Evolutionary conservation across 2,329 filamentous ascomycete genomes (phyloP).

Genomic region (Hymenoscyphus repandus): DNA sequence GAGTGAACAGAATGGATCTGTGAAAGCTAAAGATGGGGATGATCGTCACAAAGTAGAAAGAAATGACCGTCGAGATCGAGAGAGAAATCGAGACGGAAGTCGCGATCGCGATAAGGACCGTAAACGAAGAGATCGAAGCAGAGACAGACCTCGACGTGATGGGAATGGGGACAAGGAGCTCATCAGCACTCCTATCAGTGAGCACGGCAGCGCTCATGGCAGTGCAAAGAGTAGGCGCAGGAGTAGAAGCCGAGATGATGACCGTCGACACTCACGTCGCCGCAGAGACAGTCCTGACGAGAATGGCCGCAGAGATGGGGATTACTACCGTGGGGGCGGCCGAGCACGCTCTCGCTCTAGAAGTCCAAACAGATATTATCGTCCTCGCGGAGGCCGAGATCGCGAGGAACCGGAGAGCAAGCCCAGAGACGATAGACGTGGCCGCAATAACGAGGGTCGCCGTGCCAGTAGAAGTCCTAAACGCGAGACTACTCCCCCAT

Average conservation of each 20-base stretch:
- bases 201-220: conserved; percentile 63
- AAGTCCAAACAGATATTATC: conserved; percentile 59
- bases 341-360: conserved; percentile 66
- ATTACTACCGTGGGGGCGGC: conserved; percentile 64
- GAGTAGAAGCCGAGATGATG: conserved; percentile 73
- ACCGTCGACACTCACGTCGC: conserved; percentile 67
- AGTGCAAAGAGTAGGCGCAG: conserved; percentile 75
- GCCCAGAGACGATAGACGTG: conserved; percentile 36
- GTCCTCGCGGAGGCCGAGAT: conserved; percentile 38
- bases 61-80: conserved; percentile 47
- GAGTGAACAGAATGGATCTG: conserved; percentile 36
- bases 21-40: conserved; percentile 50
- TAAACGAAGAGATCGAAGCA: conserved; percentile 54
- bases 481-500: conserved; percentile 58
- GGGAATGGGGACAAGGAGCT: conserved; percentile 45
- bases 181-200: conserved; percentile 65
- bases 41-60: conserved; percentile 51
- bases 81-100: conserved; percentile 50
- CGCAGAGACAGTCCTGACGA: conserved; percentile 53
- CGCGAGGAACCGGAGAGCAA: conserved; percentile 49
- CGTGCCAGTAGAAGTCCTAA: conserved; percentile 37
- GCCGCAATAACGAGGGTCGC: conserved; percentile 34
- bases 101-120: conserved; percentile 52
- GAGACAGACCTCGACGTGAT: conserved; percentile 43
- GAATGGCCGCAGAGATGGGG: conserved; percentile 47